Evolutionary conservation across 2,329 filamentous ascomycete species (phyloP), one percentile per base, ranked within the genome.

Genomic region (Paracorniculantispora psalliotae): DNA sequence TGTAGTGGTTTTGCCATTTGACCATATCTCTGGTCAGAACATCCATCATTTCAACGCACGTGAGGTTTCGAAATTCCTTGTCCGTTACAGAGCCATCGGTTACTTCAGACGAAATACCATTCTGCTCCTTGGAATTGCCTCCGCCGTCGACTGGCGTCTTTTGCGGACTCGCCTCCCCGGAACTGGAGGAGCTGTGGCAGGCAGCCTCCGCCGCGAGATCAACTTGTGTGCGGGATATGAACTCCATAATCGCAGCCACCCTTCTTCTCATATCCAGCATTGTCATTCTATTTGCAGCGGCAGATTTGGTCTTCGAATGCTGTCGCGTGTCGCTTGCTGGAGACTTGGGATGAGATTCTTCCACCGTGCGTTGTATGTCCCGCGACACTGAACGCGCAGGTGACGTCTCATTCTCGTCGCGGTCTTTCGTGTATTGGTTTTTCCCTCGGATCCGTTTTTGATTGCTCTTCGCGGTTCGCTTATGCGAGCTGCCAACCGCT

Each of bases 31-130:
- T 82, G 62, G 89, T 92, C 70, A 96, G 74, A 65, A 86, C 81
- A 71, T 96, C 91, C 90, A 96, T 96, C 90, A 96, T 96, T 73
- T 96, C 90, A 63, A 90, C 79, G 65, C 88, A 92, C 59, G 79
- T 89, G 63, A 96, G 77, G 9, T 88, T 83, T 65, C 87, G 90
- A 72, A 96, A 96, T 1, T 87, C 82, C 66, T 77, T 81, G 19
- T 61, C 61, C 4, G 26, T 41, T 37, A 46, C 15, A 23, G 50
- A 26, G 12, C 17, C 23, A 13, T 41, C 57, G 1, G 19, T n/a
- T 21, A 19, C 5, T 10, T 48, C 33, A 60, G 41, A 48, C 46
- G 57, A 19, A 49, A 61, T 54, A 25, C 62, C 60, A 54, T 59
- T 61, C 4, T 59, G 30, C n/a, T 49, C 48, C 37, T 53, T 61